Conservation (phyloP, 352 stramenopile species). For the Blastocystis sp. region DNA sequence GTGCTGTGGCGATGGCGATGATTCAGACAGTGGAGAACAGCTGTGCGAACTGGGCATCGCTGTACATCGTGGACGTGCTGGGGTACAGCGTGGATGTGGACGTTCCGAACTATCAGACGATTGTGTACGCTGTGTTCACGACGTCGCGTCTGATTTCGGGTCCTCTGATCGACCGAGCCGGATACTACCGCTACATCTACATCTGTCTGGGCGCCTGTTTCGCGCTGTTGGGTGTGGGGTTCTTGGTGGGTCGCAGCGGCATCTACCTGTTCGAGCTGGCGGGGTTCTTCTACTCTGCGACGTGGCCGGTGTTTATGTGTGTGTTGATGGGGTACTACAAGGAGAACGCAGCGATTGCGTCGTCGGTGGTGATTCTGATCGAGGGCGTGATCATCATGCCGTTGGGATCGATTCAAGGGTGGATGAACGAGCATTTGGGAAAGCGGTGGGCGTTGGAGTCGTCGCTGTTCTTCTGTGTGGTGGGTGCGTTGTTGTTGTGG, state of each 20-base stretch:
- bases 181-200: conserved; percentile 29
- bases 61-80: conserved; percentile 38
- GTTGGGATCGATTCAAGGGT: neutral
- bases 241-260: neutral
- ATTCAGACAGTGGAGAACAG: neutral
- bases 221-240: neutral
- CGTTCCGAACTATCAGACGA: neutral
- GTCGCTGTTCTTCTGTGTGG: neutral
- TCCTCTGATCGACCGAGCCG: neutral
- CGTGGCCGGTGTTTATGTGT: conserved; percentile 10
- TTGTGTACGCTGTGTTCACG: conserved; percentile 14
- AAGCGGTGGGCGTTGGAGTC: neutral
- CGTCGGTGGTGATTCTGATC: neutral
- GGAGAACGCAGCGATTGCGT: neutral
- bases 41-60: neutral
- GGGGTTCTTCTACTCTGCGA: conserved; percentile 24
- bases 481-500: neutral
- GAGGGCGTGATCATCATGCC: neutral
- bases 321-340: conserved; percentile 34
- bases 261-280: neutral
- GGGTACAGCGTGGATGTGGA: neutral
- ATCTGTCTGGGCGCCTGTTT: conserved; percentile 1
- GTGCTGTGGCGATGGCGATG: conserved; percentile 3
- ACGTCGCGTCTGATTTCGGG: neutral
- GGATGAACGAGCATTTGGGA: neutral